Percentiles rank a stretch among this genome's conserved stretches.
Evolutionary conservation across 345 rosid genomes (phyloP).

Genomic region (Camelina sativa): DNA sequence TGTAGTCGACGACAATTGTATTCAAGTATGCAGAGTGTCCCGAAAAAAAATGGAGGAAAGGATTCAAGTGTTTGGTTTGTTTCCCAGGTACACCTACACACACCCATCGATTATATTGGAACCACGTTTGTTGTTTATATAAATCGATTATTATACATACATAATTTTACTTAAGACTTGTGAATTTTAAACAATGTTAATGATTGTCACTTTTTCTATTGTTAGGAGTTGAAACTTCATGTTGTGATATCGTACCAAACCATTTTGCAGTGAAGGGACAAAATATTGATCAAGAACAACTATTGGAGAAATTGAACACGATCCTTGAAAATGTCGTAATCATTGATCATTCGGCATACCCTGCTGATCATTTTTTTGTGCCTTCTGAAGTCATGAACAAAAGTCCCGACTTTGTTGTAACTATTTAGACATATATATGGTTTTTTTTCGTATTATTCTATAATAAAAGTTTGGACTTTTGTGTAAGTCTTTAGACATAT

Average conservation of each 20-base stretch:
- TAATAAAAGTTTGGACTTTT: neutral
- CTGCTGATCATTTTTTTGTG: neutral
- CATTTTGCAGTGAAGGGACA: neutral
- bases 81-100: conserved; percentile 2
- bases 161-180: neutral
- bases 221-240: neutral
- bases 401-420: no score
- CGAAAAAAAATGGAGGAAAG: neutral
- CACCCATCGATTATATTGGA: neutral
- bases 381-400: no score
- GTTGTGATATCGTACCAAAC: neutral
- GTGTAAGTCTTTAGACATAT: neutral
- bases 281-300: neutral
- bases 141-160: neutral
- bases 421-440: no score
- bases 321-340: neutral
- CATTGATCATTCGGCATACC: neutral
- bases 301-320: neutral
- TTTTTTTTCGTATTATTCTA: neutral
- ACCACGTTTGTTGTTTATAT: neutral
- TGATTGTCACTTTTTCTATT: neutral
- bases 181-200: neutral
- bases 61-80: neutral
- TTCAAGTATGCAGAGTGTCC: neutral
- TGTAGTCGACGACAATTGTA: neutral